These are phyloP conservation scores for Terana coerulea DNA, from an alignment of 768 basidiomycete species.

Conservation along the genomic window DNA sequence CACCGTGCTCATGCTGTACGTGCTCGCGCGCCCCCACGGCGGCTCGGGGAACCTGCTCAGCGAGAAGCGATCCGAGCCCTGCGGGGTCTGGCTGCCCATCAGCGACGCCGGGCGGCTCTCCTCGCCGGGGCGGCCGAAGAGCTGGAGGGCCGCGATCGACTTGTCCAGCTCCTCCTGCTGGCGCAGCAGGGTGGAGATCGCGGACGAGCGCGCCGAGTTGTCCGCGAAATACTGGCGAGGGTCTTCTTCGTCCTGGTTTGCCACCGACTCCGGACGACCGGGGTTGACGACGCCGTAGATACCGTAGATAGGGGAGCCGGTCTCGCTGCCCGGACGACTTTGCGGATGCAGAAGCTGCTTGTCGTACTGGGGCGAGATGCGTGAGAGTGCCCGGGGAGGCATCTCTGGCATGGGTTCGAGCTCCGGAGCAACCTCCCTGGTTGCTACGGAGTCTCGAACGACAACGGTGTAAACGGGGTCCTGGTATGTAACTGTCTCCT, in stretches of 20 bases:
- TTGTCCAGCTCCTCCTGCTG: constrained; percentile 63
- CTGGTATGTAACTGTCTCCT: too few species aligned
- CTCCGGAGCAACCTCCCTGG: background rate
- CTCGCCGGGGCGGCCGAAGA: constrained; percentile 26
- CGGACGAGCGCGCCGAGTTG: constrained; percentile 23
- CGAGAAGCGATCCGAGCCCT: constrained; percentile 42
- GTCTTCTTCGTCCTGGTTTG: constrained; percentile 8
- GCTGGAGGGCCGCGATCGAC: constrained; percentile 55
- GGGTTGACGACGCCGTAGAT: constrained; percentile 33
- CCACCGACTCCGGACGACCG: background rate
- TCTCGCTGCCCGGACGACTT: constrained; percentile 19
- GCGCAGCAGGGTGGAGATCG: constrained; percentile 41
- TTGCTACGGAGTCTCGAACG: background rate
- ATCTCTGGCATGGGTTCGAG: background rate
- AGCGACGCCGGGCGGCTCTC: background rate
- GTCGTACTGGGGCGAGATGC: background rate
- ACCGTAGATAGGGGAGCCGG: constrained; percentile 48
- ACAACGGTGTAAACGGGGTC: constrained; percentile 3
- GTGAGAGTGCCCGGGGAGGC: background rate
- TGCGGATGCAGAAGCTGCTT: background rate
- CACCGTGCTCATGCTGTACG: constrained; percentile 6
- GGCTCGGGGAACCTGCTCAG: constrained; percentile 69
- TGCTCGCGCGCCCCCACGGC: constrained; percentile 32
- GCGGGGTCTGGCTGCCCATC: constrained; percentile 10
- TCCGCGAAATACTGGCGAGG: constrained; percentile 7